These are phyloP conservation scores for Ilex asprella DNA, from an alignment of 257 asterid genomes.

Conservation along the genomic window DNA sequence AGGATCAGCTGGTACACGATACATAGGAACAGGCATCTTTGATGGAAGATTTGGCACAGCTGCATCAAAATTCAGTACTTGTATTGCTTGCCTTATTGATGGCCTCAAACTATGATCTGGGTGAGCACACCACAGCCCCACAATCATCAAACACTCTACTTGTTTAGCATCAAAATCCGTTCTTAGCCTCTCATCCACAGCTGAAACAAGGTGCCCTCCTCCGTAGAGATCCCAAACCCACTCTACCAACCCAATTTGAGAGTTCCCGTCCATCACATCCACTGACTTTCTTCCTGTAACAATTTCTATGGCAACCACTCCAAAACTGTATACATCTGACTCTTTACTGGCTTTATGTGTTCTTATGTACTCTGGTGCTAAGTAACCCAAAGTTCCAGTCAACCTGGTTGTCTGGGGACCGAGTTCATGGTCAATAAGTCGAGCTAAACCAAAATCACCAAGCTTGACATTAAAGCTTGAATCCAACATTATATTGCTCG, in stretches of 20 bases:
- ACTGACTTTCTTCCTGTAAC: constrained; percentile 24
- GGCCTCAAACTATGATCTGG: constrained; percentile 27
- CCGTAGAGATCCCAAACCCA: constrained; percentile 32
- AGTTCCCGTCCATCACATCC: not conserved
- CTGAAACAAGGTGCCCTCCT: constrained; percentile 15
- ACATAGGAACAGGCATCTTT: constrained; percentile 27
- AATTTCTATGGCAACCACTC: constrained; percentile 28
- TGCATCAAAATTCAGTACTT: constrained; percentile 27
- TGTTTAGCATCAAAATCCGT: constrained; percentile 21
- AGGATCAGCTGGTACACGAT: constrained; percentile 13
- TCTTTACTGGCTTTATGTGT: constrained; percentile 32
- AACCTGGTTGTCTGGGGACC: constrained; percentile 26
- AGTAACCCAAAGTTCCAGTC: constrained; percentile 31
- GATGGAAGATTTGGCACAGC: constrained; percentile 24
- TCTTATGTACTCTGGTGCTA: constrained; percentile 33
- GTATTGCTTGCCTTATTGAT: constrained; percentile 33
- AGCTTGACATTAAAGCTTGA: constrained; percentile 29
- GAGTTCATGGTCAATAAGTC: constrained; percentile 30
- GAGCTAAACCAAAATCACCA: constrained; percentile 36
- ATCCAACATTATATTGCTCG: constrained; percentile 36
- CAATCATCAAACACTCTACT: constrained; percentile 20
- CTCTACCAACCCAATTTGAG: constrained; percentile 22
- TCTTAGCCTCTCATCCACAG: constrained; percentile 16
- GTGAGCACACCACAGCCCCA: constrained; percentile 33
- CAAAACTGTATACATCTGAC: constrained; percentile 31